Percentiles rank a stretch among this genome's conserved stretches.
These are phyloP conservation scores for Sporisorium sorghi DNA, from an alignment of 1,284 basidiomycete genomes.

Conservation along the genomic window DNA sequence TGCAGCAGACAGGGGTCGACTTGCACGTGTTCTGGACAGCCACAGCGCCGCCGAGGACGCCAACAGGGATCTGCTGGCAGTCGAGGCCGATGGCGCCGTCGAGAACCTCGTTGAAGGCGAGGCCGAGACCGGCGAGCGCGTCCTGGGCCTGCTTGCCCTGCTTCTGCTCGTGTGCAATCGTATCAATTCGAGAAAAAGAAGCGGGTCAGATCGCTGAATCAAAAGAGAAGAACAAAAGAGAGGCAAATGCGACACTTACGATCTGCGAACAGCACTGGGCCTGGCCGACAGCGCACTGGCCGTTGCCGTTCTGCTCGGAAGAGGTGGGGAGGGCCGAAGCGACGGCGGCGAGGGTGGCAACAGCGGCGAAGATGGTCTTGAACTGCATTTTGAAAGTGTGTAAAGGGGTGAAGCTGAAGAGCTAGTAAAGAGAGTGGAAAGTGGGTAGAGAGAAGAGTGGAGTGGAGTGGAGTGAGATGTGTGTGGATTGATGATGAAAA, in stretches of 20 bases:
- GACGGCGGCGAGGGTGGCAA: slow-evolving; percentile 49
- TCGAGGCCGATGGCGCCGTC: slow-evolving; percentile 52
- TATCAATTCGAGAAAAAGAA: neutral
- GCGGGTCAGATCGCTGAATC: slow-evolving; percentile 24
- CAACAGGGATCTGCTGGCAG: slow-evolving; percentile 52
- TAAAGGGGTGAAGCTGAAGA: slow-evolving; percentile 36
- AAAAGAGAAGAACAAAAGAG: too few species aligned
- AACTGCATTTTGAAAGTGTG: slow-evolving; percentile 58
- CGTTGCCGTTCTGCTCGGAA: slow-evolving; percentile 42
- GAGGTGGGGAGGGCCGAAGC: slow-evolving; percentile 41
- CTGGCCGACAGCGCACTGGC: slow-evolving; percentile 47
- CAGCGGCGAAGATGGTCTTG: slow-evolving; percentile 54
- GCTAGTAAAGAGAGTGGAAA: slow-evolving; percentile 41
- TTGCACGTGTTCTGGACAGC: slow-evolving; percentile 53
- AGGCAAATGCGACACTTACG: slow-evolving; percentile 23
- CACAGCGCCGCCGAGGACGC: slow-evolving; percentile 24
- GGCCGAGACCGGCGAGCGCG: slow-evolving; percentile 53
- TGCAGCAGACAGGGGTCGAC: slow-evolving; percentile 49
- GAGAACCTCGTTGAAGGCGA: slow-evolving; percentile 50
- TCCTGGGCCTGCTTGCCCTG: slow-evolving; percentile 45
- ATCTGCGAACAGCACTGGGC: slow-evolving; percentile 54
- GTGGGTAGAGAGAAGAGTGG: slow-evolving; percentile 43
- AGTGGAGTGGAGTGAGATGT: slow-evolving; percentile 40
- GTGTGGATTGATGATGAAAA: slow-evolving; percentile 58
- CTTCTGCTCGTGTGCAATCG: slow-evolving; percentile 34